Percentiles rank a stretch among this genome's conserved stretches.
Evolutionary conservation across 202 grass and related monocot genomes (phyloP).

Genomic region (Eragrostis tef): DNA sequence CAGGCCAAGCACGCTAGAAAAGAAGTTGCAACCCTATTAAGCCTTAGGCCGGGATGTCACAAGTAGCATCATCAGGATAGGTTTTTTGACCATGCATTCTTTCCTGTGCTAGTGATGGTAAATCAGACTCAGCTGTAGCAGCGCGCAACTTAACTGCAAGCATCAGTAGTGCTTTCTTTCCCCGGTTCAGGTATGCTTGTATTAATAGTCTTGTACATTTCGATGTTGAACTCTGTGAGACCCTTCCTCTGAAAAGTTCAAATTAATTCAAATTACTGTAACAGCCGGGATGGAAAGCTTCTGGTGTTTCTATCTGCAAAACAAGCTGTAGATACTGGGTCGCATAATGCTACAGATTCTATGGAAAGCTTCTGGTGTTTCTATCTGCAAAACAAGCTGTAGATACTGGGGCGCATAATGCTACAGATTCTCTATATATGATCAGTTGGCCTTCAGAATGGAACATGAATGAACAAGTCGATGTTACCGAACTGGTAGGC

Average conservation of each 20-base stretch:
- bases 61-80: not conserved
- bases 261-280: not conserved
- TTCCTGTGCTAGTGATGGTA: conserved; percentile 39
- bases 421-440: conserved; percentile 71
- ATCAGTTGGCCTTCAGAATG: conserved; percentile 55
- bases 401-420: conserved; percentile 74
- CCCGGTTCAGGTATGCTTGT: conserved; percentile 73
- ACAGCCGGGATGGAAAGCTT: conserved; percentile 75
- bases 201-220: not conserved
- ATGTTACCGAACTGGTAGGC: conserved; percentile 50
- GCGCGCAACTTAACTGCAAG: conserved; percentile 53
- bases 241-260: conserved; percentile 35
- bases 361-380: conserved; percentile 80
- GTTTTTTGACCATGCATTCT: not conserved
- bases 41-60: too few relatives aligned
- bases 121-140: conserved; percentile 28
- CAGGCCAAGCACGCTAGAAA: too few relatives aligned
- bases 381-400: conserved; percentile 80
- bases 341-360: too few relatives aligned
- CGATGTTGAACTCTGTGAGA: conserved; percentile 1
- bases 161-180: conserved; percentile 84
- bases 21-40: too few relatives aligned
- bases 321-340: too few relatives aligned
- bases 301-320: too few relatives aligned
- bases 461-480: conserved; percentile 31